Evolutionary conservation across 441 rosid species (phyloP), one percentile per base, ranked within the genome.

Genomic region (Adansonia rubrostipa): DNA sequence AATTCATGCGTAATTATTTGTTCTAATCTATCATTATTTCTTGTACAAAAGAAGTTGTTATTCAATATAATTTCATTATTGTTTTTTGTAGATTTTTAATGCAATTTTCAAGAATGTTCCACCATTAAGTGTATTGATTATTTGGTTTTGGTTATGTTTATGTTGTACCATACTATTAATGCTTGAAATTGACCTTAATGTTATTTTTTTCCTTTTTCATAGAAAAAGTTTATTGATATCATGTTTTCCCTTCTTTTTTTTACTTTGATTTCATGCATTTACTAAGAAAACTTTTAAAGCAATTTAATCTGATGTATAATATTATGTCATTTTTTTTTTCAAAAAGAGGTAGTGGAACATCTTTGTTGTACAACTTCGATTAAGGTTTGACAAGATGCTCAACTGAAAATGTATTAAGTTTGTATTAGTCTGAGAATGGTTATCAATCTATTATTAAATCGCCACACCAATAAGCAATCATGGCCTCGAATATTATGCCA

Each of bases 391-490:
- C 20, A 54, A 19, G 20, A n/a, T 15, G 60, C 60, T 54, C 20
- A 6, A 6, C 57, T 53, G 5, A 14, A 15, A 17, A 53, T 0
- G 57, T 53, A 14, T 53, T 17, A 8, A 1, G n/a, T 61, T 33
- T n/a, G 24, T 9, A 42, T 77, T 20, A n/a, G 56, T n/a, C 5
- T 0, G 56, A 70, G 40, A 19, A 44, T 63, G 20, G 69, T 68
- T 57, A 60, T 22, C 75, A 78, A 17, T 72, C 80, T 61, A 1
- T 15, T 6, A 54, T n/a, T 22, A 62, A 56, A 24, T 53, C 44
- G 9, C 13, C 47, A 0, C 5, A 4, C 20, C 28, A 36, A 22
- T 65, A 6, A 10, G 57, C 58, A 13, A 19, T 20, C 9, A 13
- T 47, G 58, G 24, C 58, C 13, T 45, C 28, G 1, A 19, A 28